Percentiles rank a stretch among this genome's conserved stretches.
Conservation (phyloP, 2,329 filamentous ascomycete species). For the Fusarium sacchari region DNA sequence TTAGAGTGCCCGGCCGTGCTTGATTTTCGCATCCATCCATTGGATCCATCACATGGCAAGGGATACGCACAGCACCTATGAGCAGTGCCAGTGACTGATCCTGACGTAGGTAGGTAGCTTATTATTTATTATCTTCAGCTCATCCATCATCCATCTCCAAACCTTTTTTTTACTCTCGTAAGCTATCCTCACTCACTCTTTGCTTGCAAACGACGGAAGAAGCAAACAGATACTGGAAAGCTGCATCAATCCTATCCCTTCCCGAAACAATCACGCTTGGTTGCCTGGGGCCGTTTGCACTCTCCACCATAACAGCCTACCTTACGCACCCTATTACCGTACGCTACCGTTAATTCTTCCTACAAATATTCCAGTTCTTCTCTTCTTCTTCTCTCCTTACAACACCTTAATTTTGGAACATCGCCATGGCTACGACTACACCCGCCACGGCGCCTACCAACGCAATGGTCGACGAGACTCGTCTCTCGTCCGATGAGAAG, state of each 20-base stretch:
- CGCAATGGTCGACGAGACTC: conserved; percentile 36
- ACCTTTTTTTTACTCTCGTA: background rate
- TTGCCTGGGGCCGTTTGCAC: background rate
- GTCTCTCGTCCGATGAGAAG: conserved; percentile 45
- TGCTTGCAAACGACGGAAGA: background rate
- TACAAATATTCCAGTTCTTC: background rate
- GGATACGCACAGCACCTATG: background rate
- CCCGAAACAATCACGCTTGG: background rate
- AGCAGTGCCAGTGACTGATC: background rate
- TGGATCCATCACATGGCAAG: background rate
- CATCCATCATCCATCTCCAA: background rate
- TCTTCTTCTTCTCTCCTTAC: background rate
- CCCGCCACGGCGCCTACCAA: conserved; percentile 25
- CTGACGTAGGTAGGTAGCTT: conserved; percentile 8
- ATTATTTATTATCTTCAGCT: conserved; percentile 7
- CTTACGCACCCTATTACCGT: background rate
- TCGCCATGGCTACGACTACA: conserved; percentile 28
- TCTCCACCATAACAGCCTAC: background rate
- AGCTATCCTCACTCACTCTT: background rate
- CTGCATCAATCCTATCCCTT: background rate
- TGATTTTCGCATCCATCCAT: background rate
- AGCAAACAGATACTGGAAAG: conserved; percentile 9
- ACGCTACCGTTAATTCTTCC: background rate
- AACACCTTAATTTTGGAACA: background rate
- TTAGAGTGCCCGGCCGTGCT: background rate